These are phyloP conservation scores for Yarrowia sp. DNA, from an alignment of 805 yeast species.

Conservation along the genomic window DNA sequence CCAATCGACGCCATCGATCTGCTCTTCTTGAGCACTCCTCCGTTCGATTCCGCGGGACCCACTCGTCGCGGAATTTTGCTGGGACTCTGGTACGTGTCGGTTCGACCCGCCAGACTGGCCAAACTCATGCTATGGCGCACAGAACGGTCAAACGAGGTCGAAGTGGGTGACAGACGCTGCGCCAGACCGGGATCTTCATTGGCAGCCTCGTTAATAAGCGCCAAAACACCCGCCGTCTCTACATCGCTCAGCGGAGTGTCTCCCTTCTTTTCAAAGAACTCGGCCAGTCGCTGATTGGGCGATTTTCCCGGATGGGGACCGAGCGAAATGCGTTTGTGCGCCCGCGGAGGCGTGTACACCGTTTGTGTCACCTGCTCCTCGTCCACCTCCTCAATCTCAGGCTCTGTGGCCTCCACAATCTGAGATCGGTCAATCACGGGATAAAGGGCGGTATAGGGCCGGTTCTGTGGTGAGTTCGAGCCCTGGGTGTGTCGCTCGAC, in stretches of 20 bases:
- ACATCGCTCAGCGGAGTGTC: conserved; percentile 69
- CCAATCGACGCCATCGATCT: conserved; percentile 10
- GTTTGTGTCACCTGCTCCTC: neutral
- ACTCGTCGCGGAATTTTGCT: conserved; percentile 16
- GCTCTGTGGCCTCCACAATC: neutral
- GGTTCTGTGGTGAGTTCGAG: neutral
- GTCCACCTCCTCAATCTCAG: neutral
- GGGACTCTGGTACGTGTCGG: conserved; percentile 1
- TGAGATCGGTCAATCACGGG: conserved; percentile 21
- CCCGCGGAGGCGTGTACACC: neutral
- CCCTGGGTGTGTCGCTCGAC: too few relatives aligned
- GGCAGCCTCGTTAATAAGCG: conserved; percentile 30
- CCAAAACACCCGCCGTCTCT: conserved; percentile 71
- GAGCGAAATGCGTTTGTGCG: conserved; percentile 6
- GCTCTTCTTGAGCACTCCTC: conserved; percentile 6
- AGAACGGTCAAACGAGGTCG: neutral
- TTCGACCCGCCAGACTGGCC: conserved; percentile 22
- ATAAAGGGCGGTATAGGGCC: neutral
- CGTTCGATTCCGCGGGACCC: neutral
- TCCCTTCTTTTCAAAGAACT: conserved; percentile 76
- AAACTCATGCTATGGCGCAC: conserved; percentile 30
- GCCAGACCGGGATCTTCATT: conserved; percentile 17
- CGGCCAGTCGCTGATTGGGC: conserved; percentile 69
- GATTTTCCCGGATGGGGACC: conserved; percentile 42
- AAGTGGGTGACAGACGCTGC: neutral